phyloP scores from a whole-genome alignment of 768 basidiomycete species.

The Rossbeevera mucosa region DNA sequence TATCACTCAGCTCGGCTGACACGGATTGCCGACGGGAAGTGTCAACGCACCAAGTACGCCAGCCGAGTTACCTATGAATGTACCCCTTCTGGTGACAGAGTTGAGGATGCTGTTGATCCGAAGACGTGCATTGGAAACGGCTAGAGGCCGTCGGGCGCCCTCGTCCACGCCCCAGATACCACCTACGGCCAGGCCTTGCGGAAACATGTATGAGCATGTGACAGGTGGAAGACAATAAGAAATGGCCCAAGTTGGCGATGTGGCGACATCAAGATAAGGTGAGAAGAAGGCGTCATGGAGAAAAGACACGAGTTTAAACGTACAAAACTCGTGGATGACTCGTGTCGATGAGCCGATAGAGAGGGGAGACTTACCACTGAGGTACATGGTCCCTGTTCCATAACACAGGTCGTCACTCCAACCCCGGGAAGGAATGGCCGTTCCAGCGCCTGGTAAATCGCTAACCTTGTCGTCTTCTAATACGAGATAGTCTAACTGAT shows the following conservation, averaged over 20 bases:
- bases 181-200: constrained; percentile 87
- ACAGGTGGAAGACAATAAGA: constrained; percentile 77
- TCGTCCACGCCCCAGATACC: constrained; percentile 95
- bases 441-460: constrained; percentile 83
- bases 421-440: constrained; percentile 90
- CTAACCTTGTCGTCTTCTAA: constrained; percentile 96
- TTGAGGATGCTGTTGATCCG: constrained; percentile 97
- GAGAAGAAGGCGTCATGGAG: constrained; percentile 47
- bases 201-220: constrained; percentile 67
- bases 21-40: constrained; percentile 28
- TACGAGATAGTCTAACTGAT: constrained; percentile 91
- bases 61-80: constrained; percentile 97
- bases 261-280: constrained; percentile 62
- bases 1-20: constrained; percentile 33
- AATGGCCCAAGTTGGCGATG: constrained; percentile 51
- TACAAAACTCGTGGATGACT: constrained; percentile 43
- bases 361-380: constrained; percentile 75
- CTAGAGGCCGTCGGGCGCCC: constrained; percentile 83
- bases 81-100: constrained; percentile 93
- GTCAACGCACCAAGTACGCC: constrained; percentile 85
- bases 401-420: constrained; percentile 99
- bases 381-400: constrained; percentile 98
- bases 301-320: constrained; percentile 46
- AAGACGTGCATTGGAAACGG: constrained; percentile 78
- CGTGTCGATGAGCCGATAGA: constrained; percentile 50